Evolutionary conservation across 306 rosid species (phyloP).

Genomic region (Myrica gale): DNA sequence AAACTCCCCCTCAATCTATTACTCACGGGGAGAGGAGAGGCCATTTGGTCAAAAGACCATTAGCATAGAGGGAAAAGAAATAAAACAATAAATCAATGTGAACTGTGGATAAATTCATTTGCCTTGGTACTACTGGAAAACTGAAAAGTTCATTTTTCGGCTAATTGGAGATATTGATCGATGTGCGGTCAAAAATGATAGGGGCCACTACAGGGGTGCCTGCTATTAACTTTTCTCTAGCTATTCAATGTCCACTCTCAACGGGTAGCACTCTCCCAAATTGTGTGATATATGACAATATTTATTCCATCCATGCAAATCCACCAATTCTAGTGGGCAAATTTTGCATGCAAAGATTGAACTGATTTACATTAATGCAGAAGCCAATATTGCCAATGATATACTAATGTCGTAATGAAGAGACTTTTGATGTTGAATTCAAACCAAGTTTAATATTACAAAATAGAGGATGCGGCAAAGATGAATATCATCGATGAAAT

Average conservation of each 20-base stretch:
- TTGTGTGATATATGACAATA: background rate
- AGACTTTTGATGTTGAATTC: slow-evolving; percentile 17
- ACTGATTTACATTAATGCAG: slow-evolving; percentile 10
- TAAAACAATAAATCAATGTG: background rate
- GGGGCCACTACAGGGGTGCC: background rate
- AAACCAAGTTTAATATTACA: slow-evolving; percentile 16
- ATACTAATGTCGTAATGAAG: slow-evolving; percentile 20
- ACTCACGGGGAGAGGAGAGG: background rate
- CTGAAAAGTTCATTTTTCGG: background rate
- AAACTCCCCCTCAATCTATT: background rate
- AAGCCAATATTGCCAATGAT: slow-evolving; percentile 25
- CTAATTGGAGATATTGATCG: background rate
- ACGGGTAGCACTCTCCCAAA: background rate
- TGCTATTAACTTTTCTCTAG: background rate
- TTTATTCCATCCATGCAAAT: background rate
- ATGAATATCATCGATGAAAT: slow-evolving; percentile 13
- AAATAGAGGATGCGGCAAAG: slow-evolving; percentile 17
- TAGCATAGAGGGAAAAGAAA: background rate
- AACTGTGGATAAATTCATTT: background rate
- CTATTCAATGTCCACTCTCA: background rate
- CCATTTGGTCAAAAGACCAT: background rate
- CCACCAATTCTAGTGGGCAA: background rate
- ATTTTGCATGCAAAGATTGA: slow-evolving; percentile 11
- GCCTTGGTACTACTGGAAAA: background rate
- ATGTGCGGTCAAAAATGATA: background rate